Evolutionary conservation across 129 eudicot species (phyloP).

Genomic region (Pulicaria dysenterica): DNA sequence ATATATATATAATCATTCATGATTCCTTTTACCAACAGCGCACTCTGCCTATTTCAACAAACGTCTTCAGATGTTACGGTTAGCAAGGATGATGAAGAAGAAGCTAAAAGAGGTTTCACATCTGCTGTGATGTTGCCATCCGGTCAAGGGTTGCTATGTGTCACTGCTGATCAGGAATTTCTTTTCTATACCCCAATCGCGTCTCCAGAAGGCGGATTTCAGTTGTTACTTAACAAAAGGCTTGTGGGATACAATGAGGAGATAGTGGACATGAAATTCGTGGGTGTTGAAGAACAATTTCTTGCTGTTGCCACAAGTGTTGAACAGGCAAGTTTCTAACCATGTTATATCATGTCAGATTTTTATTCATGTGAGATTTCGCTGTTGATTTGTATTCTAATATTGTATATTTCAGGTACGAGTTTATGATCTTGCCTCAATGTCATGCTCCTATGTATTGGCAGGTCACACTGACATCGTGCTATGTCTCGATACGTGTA

Average conservation of each 20-base stretch:
- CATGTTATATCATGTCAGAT: not conserved
- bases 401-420: conserved; percentile 55
- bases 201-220: conserved; percentile 49
- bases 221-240: conserved; percentile 57
- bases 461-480: conserved; percentile 87
- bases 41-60: conserved; percentile 72
- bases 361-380: not conserved
- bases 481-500: conserved; percentile 80
- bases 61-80: conserved; percentile 75
- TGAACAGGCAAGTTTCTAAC: conserved; percentile 59
- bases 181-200: conserved; percentile 58
- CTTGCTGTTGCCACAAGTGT: conserved; percentile 97
- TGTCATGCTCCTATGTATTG: conserved; percentile 91
- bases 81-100: conserved; percentile 52
- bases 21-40: conserved; percentile 42
- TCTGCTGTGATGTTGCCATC: conserved; percentile 85
- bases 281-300: conserved; percentile 80
- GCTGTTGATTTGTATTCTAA: conserved; percentile 9
- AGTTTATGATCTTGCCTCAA: conserved; percentile 84
- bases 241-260: conserved; percentile 92
- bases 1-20: not conserved
- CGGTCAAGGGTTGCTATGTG: conserved; percentile 76
- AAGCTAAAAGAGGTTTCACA: conserved; percentile 76
- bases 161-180: conserved; percentile 93
- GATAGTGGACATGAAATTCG: conserved; percentile 87